Evolutionary conservation across 2,329 filamentous ascomycete species (phyloP).

Genomic region (Fusarium austroafricanum): DNA sequence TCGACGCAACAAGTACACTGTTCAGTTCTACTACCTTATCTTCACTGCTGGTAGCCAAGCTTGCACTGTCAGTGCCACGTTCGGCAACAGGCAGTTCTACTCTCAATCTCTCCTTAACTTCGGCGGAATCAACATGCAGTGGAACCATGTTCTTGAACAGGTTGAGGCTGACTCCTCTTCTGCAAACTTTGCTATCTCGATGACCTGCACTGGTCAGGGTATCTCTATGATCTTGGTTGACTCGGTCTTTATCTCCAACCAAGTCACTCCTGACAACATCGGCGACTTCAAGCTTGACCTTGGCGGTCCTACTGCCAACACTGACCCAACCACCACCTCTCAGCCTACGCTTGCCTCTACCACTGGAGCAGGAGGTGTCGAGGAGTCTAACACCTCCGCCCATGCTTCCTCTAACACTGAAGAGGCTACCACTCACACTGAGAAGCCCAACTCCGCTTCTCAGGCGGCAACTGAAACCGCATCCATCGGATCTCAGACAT

Average conservation of each 20-base stretch:
- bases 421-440: too few relatives aligned
- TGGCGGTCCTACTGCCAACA: not conserved
- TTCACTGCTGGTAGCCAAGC: not conserved
- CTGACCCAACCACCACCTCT: not conserved
- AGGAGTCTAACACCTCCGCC: too few relatives aligned
- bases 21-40: conserved; percentile 17
- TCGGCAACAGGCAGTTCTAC: conserved; percentile 6
- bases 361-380: too few relatives aligned
- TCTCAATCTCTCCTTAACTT: not conserved
- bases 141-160: conserved; percentile 5
- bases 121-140: not conserved
- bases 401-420: too few relatives aligned
- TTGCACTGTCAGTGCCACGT: not conserved
- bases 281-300: conserved; percentile 15
- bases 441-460: too few relatives aligned
- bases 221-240: not conserved
- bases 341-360: not conserved
- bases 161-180: not conserved
- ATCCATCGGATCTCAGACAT: too few relatives aligned
- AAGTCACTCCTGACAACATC: conserved; percentile 21
- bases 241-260: conserved; percentile 27
- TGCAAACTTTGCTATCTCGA: conserved; percentile 7
- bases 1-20: not conserved
- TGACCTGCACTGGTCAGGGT: not conserved
- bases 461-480: too few relatives aligned